Evolutionary conservation across 164 flowering plant genomes (phyloP), one percentile per base, ranked within the genome.

Genomic region (Vitis rupestris): DNA sequence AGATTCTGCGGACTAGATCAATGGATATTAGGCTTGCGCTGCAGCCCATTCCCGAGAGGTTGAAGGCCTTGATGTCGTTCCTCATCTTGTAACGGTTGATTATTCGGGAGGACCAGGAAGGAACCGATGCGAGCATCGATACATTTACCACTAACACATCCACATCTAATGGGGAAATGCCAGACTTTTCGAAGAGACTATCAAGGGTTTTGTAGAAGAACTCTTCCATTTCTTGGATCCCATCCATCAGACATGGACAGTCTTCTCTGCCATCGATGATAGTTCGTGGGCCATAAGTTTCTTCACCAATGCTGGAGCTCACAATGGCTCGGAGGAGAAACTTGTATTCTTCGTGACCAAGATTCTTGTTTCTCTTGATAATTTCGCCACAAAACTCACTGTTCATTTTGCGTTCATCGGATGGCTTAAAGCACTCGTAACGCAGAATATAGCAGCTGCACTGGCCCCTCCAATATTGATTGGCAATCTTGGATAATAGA

Each of bases 41-140:
- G 74, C 95, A 90, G 0, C 95, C 95, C 92, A 88, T 86, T 8
- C 92, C 95, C 0, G 90, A 69, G 29, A 90, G 81, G 59, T 88
- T 90, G 65, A 68, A 88, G 2, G 74, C 71, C 66, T 82, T 87
- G 2, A 90, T 47, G 60, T 85, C 85, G 0, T 77, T 74, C 77
- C 82, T 82, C 91, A 90, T 80, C 71, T 88, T 85, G 88, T 90
- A 92, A 0, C 68, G 80, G 68, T 88, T 88, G 0, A 92, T 50
- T 0, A 92, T 78, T 23, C 90, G 76, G 4, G 92, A 87, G 72
- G 91, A 90, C 0, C 93, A 94, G 1, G 68, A 70, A 0, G 87
- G 63, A 1, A 90, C 60, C 23, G 27, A 23, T 23, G 27, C 27
- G 0, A 90, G 78, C 79, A 92, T 64, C 8, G 94, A 84, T 14